Evolutionary conservation across 1,284 basidiomycete species (phyloP), one percentile per base, ranked within the genome.

Genomic region (Exobasidium rhododendri): DNA sequence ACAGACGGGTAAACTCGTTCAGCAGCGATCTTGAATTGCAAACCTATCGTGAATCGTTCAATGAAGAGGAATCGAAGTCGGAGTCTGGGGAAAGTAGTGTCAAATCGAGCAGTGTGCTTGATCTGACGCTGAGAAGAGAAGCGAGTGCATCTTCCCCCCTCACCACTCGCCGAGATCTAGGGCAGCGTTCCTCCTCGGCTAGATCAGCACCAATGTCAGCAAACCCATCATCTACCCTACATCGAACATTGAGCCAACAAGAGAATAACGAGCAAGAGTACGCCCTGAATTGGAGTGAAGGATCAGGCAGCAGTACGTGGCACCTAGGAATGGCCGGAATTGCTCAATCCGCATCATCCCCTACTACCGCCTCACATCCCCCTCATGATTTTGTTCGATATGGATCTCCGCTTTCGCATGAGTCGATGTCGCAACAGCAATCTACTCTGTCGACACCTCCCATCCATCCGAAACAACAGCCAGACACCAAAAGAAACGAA

Each of bases 401-500:
- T 3, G 47, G 47, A 5, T 50, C 47, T 50, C 47, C 47, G 24
- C 35, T 40, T 40, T 40, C 35, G 20, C 47, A 28, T 50, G 47
- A 50, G 22, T 50, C 47, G 13, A 45, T 45, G 44, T 24, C 47
- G 24, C 20, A 20, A 26, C 35, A 40, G 17, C 17, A 10, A 10
- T 40, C 7, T 40, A 40, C 35, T 10, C 7, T 40, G 35, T 10
- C 35, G 17, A 17, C 35, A 40, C 17, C 35, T 40, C 35, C 35
- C 35, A 40, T 40, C 35, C 35, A 10, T 10, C 35, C 35, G n/a
- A n/a, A n/a, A n/a, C 10, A 40, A 7, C 7, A 40, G 7, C 7
- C 35, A 10, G 7, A 10, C 7, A 40, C 35, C 7, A 40, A 40
- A 40, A 17, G 10, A 10, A 40, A 7, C 35, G 17, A 40, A 40